These are phyloP conservation scores for Ambrosia hybrid DNA, from an alignment of 140 eudicot genomes.

Conservation along the genomic window DNA sequence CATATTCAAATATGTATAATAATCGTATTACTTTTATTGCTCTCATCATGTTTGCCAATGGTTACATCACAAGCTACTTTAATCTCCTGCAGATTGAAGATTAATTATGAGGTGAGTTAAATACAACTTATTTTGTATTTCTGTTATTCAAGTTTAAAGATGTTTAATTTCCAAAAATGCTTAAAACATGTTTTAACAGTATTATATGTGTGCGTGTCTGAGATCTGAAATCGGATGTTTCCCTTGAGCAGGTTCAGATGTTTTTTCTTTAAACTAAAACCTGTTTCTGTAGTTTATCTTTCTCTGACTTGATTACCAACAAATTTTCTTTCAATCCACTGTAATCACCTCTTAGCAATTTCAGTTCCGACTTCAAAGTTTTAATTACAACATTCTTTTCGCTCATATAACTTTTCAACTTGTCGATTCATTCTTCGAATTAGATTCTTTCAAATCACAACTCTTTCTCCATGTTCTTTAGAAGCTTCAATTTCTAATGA, in stretches of 20 bases:
- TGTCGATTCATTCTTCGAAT: conserved; percentile 39
- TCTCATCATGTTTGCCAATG: no score
- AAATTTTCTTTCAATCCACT: conserved; percentile 45
- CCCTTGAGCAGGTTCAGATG: conserved; percentile 35
- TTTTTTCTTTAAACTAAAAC: conserved; percentile 32
- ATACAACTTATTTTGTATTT: conserved; percentile 12
- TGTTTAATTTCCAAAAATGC: neutral
- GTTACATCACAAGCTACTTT: conserved; percentile 19
- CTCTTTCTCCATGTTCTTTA: conserved; percentile 16
- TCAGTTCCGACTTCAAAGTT: conserved; percentile 54
- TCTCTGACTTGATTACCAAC: conserved; percentile 49
- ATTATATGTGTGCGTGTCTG: conserved; percentile 14
- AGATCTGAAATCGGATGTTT: conserved; percentile 18
- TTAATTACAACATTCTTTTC: conserved; percentile 50
- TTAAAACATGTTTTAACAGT: neutral
- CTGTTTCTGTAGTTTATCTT: conserved; percentile 37
- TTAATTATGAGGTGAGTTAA: conserved; percentile 16
- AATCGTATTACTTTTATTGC: no score
- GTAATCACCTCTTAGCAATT: conserved; percentile 40
- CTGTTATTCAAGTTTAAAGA: neutral
- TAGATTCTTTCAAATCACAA: conserved; percentile 16
- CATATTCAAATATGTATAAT: no score
- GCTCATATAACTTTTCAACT: conserved; percentile 31
- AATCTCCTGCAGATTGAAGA: conserved; percentile 44
- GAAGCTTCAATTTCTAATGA: conserved; percentile 27